Conservation (phyloP, 345 rosid species). For the Lenwebbia sp. region DNA sequence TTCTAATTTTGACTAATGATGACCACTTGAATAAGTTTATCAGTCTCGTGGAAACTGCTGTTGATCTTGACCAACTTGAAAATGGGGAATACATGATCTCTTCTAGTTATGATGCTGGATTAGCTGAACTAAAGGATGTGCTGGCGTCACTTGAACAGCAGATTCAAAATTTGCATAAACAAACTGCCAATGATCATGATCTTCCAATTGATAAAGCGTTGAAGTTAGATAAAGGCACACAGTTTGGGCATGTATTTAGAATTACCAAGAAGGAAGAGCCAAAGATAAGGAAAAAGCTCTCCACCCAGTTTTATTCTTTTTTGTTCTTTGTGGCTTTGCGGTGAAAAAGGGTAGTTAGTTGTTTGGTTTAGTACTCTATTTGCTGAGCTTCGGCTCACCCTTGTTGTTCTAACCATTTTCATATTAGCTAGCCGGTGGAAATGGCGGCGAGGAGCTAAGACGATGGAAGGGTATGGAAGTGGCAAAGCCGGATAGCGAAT, state of each 20-base stretch:
- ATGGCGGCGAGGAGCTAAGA: too few relatives aligned
- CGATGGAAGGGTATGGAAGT: too few relatives aligned
- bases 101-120: slow-evolving; percentile 63
- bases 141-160: slow-evolving; percentile 66
- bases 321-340: too few relatives aligned
- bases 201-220: slow-evolving; percentile 71
- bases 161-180: slow-evolving; percentile 71
- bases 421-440: too few relatives aligned
- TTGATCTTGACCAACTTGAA: slow-evolving; percentile 91
- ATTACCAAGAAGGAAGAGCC: slow-evolving; percentile 99
- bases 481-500: too few relatives aligned
- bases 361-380: too few relatives aligned
- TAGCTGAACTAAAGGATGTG: slow-evolving; percentile 61
- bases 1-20: slow-evolving; percentile 49
- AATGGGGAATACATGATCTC: slow-evolving; percentile 97
- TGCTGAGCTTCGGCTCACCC: too few relatives aligned
- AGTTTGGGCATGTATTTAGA: slow-evolving; percentile 93
- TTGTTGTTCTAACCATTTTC: too few relatives aligned
- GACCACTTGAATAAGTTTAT: slow-evolving; percentile 73
- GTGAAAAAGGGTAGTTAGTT: too few relatives aligned
- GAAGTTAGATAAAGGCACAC: slow-evolving; percentile 89
- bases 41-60: slow-evolving; percentile 77
- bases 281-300: slow-evolving; percentile 84
- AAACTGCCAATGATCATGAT: slow-evolving; percentile 80
- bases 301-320: slow-evolving; percentile 74